Base-by-base conservation (phyloP, 2,329 filamentous ascomycete genomes). In the Delphinella strobiligena region DNA sequence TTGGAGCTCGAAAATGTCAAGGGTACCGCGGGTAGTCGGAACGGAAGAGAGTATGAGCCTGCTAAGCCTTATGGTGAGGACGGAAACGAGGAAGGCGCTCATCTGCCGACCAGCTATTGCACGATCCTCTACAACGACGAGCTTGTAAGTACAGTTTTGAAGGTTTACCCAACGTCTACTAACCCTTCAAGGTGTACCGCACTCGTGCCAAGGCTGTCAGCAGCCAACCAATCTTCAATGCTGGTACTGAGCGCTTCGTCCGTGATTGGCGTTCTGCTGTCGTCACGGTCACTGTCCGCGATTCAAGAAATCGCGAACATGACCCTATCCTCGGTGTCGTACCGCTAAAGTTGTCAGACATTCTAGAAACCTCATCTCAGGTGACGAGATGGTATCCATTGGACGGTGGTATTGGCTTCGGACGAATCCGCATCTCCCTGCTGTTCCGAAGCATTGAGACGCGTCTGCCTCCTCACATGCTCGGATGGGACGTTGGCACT, bases 191-290 rank as follows among this genome's bases (percentile, higher is more conserved):
- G n/a, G n/a, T n/a, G n/a, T 96, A 95, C 67, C 87, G 89, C 54
- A 96, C 89, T n/a, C 77, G 91, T 53, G 77, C 85, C 27, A 96
- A 98, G 67, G 88, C 88, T 3, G 82, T 93, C 5, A 93, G 83
- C 27, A 93, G 85, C 38, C 88, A 93, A 58, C 91, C 91, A 1
- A 95, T 96, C 47, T 96, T 94, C 71, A 95, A 96, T 51, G 88
- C 91, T 3, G 89, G 89, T 44, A 95, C 88, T 0, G 91, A 98
- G 55, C 76, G 82, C 10, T 96, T 96, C 51, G 67, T 96, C 19
- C 80, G 89, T 16, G 89, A 98, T 55, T 98, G 91, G 91, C 74
- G 86, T 47, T 91, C 84, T 14, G 73, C 75, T 34, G 82, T 95
- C 42, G 72, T 93, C 39, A 95, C 88, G 0, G 71, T 96, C 36